phyloP scores from a whole-genome alignment of 2,329 filamentous ascomycete genomes.

The Cytospora leucostoma region DNA sequence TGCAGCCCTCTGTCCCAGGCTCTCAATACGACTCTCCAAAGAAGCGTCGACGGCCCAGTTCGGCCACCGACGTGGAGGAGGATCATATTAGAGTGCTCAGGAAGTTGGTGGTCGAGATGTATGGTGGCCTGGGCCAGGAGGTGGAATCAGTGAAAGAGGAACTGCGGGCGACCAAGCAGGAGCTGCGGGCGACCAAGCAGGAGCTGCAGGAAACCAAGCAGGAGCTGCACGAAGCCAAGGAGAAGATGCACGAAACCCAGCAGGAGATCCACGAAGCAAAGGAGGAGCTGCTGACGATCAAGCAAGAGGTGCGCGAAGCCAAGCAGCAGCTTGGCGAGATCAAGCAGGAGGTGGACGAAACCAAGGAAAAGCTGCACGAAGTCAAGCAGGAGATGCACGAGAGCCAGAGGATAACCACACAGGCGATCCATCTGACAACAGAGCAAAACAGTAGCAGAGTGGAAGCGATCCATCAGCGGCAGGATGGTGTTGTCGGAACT shows the following conservation, averaged over 20 bases:
- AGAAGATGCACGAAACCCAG: too few species aligned
- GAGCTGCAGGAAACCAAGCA: background rate
- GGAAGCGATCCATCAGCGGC: too few species aligned
- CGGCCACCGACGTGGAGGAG: background rate
- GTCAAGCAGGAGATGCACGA: too few species aligned
- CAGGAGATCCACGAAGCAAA: too few species aligned
- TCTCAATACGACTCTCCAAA: background rate
- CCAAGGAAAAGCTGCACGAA: too few species aligned
- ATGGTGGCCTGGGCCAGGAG: background rate
- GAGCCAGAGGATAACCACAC: too few species aligned
- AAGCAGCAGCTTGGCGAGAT: background rate
- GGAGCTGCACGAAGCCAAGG: background rate
- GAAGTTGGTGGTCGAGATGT: background rate
- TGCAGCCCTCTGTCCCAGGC: background rate
- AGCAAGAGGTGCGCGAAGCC: background rate
- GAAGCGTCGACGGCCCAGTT: background rate
- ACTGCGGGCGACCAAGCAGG: background rate
- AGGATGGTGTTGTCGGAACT: too few species aligned
- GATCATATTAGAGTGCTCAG: background rate
- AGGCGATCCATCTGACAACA: too few species aligned
- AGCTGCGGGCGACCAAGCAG: background rate
- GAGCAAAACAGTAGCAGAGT: too few species aligned
- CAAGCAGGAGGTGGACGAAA: too few species aligned
- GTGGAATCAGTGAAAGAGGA: background rate
- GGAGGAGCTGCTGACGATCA: too few species aligned